Evolutionary conservation across 306 rosid species (phyloP).

Genomic region (Neltuma alba): DNA sequence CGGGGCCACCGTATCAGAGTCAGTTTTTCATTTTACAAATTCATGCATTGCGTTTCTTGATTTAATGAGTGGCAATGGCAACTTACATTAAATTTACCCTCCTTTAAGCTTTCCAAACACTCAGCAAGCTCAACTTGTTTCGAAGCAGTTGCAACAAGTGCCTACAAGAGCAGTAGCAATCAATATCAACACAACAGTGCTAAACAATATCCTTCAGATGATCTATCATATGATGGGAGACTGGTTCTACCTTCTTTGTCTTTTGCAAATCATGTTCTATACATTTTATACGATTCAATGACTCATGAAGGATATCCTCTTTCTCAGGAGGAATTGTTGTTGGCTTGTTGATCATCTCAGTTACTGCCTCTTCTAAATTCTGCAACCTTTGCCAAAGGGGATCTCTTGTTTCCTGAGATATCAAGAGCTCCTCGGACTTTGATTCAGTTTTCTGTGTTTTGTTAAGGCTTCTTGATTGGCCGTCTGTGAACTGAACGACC

Average conservation of each 20-base stretch:
- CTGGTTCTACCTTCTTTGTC: constrained; percentile 74
- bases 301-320: constrained; percentile 87
- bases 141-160: constrained; percentile 84
- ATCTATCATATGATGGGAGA: constrained; percentile 33
- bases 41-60: constrained; percentile 10
- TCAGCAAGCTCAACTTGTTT: constrained; percentile 94
- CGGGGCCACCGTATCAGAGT: background rate
- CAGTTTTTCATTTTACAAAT: constrained; percentile 6
- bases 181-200: constrained; percentile 32
- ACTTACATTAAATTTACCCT: constrained; percentile 61
- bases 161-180: constrained; percentile 53
- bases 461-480: constrained; percentile 36
- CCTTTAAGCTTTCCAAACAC: constrained; percentile 75
- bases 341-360: constrained; percentile 77
- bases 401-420: constrained; percentile 46
- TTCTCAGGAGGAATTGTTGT: constrained; percentile 88
- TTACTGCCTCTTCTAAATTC: constrained; percentile 74
- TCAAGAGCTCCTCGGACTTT: constrained; percentile 50
- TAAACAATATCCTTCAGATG: constrained; percentile 31
- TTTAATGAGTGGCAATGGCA: constrained; percentile 26
- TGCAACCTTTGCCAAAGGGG: constrained; percentile 85
- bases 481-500: constrained; percentile 33
- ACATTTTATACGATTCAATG: constrained; percentile 82
- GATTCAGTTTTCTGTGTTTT: constrained; percentile 43
- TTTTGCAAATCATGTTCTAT: constrained; percentile 92